Percentiles rank a stretch among this genome's conserved stretches.
Conservation (phyloP, 768 basidiomycete species). For the Cyclocybe aegerita region DNA sequence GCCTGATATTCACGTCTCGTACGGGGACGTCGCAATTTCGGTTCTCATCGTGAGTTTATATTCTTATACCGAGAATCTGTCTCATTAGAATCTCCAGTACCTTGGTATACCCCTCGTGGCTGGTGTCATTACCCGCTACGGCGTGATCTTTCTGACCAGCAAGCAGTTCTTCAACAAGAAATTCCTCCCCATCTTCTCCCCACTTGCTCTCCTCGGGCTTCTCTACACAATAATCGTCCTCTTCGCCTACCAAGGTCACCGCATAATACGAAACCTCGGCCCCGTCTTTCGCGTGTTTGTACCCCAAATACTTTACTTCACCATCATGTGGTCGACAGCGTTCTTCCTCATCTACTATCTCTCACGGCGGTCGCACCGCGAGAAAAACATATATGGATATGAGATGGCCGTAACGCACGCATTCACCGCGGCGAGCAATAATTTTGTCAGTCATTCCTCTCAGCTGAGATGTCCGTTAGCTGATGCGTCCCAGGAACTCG, state of each 20-base stretch:
- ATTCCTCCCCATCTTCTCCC: constrained; percentile 72
- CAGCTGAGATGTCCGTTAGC: not conserved
- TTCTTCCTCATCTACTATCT: constrained; percentile 58
- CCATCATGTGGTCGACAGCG: constrained; percentile 69
- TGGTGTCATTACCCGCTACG: constrained; percentile 68
- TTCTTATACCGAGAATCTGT: not conserved
- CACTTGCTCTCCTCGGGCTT: constrained; percentile 69
- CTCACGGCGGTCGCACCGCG: constrained; percentile 27
- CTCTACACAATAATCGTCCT: constrained; percentile 80
- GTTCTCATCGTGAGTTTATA: constrained; percentile 63
- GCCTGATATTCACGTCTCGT: constrained; percentile 45
- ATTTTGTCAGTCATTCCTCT: constrained; percentile 48
- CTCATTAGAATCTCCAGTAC: constrained; percentile 45
- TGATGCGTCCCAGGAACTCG: constrained; percentile 56
- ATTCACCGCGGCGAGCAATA: constrained; percentile 81
- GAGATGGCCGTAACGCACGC: constrained; percentile 75
- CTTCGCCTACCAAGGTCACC: constrained; percentile 69
- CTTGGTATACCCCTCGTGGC: constrained; percentile 79
- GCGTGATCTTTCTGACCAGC: constrained; percentile 43
- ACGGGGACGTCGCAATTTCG: constrained; percentile 60
- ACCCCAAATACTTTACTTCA: constrained; percentile 77
- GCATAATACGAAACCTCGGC: constrained; percentile 72
- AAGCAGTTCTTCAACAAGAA: constrained; percentile 48
- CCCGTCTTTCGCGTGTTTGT: constrained; percentile 81
- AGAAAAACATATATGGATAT: constrained; percentile 42